Evolutionary conservation across 2,329 filamentous ascomycete species (phyloP), one percentile per base, ranked within the genome.

Genomic region (Teratosphaeria gauchensis): DNA sequence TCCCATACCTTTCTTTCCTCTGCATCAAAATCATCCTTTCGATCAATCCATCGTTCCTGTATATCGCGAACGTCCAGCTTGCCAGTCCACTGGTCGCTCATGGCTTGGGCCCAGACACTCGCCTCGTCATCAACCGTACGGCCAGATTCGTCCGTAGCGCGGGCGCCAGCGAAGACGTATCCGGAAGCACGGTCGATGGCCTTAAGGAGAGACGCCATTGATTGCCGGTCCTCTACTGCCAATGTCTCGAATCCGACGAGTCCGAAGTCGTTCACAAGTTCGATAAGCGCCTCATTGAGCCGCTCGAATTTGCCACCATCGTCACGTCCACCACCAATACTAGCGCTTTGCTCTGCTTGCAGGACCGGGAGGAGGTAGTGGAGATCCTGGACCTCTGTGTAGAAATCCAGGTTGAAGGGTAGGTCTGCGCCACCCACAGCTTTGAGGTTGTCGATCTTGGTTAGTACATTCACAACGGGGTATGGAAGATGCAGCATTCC

Each of bases 401-500:
- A 99, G 74, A 87, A 99, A 64, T 96, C 92, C 60, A 99, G 85
- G 68, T 96, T 96, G 79, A 99, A 96, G 0, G 92, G 90, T 0
- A 99, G 80, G 30, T 89, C 84, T 53, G 90, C 87, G 70, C 96
- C 96, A 12, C 68, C 70, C 3, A 70, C 68, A 56, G 87, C 84
- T 38, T 86, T 79, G 57, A 99, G 80, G 71, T 96, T 96, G 75
- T 99, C 94, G 75, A 99, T 95, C 76, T 99, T 99, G 59, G 92
- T 96, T 30, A 99, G 82, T 62, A 99, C 89, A 70, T 99, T 99
- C 65, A 99, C 80, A 31, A 96, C 90, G 0, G 94, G 91, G 62
- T 97, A 88, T 70, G 97, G 94, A 83, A 99, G 92, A 76, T 97
- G 94, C 56, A 99, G 85, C 92, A 99, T 99, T 67, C 90, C 92